Base-by-base conservation (phyloP, 352 stramenopile genomes). In the Phytophthora pini region DNA sequence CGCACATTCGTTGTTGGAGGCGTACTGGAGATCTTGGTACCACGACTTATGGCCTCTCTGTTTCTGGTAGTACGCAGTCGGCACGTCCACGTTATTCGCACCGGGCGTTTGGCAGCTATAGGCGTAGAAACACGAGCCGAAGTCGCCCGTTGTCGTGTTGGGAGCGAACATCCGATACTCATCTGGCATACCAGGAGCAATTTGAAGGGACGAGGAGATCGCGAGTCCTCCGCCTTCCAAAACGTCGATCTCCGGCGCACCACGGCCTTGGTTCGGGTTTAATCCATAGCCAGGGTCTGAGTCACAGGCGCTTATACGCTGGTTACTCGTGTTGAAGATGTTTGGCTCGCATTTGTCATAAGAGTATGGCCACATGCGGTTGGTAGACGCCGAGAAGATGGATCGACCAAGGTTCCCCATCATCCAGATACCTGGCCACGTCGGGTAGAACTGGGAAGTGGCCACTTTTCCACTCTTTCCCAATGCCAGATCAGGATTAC, bases 381-480 rank as follows among this genome's bases (percentile, higher is more conserved):
- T 50, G 12, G 44, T 50, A 5, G 44, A 50, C 12, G 44, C 44
- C 22, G 44, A 50, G 44, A 50, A 50, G n/a, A 50, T 50, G 44
- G 44, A 50, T 9, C 44, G 44, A 5, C 44, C 44, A 6, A 48
- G 36, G 15, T 43, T 43, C 36, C 36, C 36, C 36, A 43, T 22
- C 36, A 43, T 43, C 36, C 36, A 43, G n/a, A 48, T 48, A 4
- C 41, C 41, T 13, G 41, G 41, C 20, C 41, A 48, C 20, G 20
- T 50, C 24, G 44, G 24, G 24, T 50, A 50, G 44, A 36, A 50
- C 24, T 32, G 24, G 7, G 22, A 12, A 34, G 44, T 36, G 24
- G 44, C 44, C 5, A 36, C 44, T 31, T 50, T 50, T 6, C 45
- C 45, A 8, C 12, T 38, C 13, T 51, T 51, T 2, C 45, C 45